Evolutionary conservation across 2,329 filamentous ascomycete genomes (phyloP).

Genomic region (Penicillium paneum): DNA sequence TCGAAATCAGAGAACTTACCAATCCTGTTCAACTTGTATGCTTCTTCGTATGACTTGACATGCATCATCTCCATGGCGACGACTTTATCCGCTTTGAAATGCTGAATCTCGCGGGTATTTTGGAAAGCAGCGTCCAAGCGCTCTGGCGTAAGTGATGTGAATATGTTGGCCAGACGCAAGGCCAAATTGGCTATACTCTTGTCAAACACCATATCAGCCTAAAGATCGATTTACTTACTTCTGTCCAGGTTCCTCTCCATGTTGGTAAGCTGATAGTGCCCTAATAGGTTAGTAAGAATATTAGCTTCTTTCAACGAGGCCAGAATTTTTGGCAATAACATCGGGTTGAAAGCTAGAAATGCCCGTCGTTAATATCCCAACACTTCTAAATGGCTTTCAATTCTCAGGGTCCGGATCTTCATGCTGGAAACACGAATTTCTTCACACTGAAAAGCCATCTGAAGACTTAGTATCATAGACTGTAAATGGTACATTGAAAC

Average conservation of each 20-base stretch:
- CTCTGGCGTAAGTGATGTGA: not conserved
- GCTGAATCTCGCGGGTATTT: not conserved
- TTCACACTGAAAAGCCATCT: not conserved
- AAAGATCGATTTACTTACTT: not conserved
- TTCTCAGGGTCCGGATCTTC: not conserved
- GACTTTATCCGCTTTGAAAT: not conserved
- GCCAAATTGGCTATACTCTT: not conserved
- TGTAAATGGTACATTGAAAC: not conserved
- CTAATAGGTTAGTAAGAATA: not conserved
- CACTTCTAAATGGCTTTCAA: not conserved
- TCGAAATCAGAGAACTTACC: not conserved
- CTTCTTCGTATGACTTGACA: not conserved
- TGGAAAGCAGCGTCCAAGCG: not conserved
- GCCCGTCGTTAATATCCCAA: not conserved
- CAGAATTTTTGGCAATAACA: not conserved
- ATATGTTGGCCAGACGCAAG: not conserved
- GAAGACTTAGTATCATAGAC: not conserved
- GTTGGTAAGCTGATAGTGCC: not conserved
- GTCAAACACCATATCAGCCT: not conserved
- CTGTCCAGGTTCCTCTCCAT: not conserved
- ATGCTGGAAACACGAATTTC: not conserved
- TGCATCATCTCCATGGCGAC: not conserved
- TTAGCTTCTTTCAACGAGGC: not conserved
- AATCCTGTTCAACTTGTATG: not conserved
- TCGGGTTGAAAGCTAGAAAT: not conserved